These are phyloP conservation scores for Anisodus acutangulus DNA, from an alignment of 257 asterid species.

Conservation along the genomic window DNA sequence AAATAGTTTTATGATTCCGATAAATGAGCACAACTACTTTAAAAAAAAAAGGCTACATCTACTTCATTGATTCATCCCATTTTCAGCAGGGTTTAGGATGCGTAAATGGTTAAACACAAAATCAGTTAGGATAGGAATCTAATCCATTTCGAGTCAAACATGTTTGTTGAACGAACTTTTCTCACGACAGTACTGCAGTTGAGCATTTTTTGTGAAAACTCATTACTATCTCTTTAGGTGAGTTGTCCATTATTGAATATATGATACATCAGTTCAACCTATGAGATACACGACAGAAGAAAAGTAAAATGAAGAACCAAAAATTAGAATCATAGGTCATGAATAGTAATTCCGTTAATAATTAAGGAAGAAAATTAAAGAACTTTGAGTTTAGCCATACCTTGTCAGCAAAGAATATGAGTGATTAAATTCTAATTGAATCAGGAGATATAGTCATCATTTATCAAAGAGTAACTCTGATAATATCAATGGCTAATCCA, in stretches of 20 bases:
- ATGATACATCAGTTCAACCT: too few relatives aligned
- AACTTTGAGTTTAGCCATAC: not conserved
- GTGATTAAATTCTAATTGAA: too few relatives aligned
- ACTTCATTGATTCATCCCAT: not conserved
- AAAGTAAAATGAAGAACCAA: too few relatives aligned
- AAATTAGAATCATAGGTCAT: too few relatives aligned
- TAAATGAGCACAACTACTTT: not conserved
- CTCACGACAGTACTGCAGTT: not conserved
- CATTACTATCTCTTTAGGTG: not conserved
- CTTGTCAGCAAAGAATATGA: too few relatives aligned
- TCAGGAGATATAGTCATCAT: too few relatives aligned
- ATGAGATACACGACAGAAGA: too few relatives aligned
- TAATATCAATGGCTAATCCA: too few relatives aligned
- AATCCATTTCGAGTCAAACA: not conserved
- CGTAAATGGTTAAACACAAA: not conserved
- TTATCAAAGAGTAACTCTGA: too few relatives aligned
- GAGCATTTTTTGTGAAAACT: not conserved
- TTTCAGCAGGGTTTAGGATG: not conserved
- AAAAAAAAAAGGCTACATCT: not conserved
- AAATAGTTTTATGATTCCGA: not conserved
- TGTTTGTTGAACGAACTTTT: constrained; percentile 14
- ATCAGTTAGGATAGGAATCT: constrained; percentile 4
- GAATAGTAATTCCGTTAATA: too few relatives aligned
- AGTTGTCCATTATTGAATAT: not conserved
- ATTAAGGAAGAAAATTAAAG: too few relatives aligned